Evolutionary conservation across 2,329 filamentous ascomycete species (phyloP).

Genomic region (Neocatenulostroma microsporum): DNA sequence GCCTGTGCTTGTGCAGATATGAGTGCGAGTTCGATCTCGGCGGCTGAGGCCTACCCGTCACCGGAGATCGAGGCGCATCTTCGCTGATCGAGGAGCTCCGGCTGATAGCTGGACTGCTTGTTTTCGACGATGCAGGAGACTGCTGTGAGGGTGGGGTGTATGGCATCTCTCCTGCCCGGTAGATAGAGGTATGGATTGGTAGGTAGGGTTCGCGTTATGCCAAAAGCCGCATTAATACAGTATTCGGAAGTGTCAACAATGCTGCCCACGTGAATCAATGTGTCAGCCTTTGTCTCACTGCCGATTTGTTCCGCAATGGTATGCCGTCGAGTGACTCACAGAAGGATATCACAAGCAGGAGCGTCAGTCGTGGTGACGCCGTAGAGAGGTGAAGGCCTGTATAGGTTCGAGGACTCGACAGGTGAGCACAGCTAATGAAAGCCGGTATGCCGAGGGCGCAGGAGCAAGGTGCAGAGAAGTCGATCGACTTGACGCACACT

Average conservation of each 20-base stretch:
- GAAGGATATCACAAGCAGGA: conserved; percentile 24
- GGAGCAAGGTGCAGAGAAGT: conserved; percentile 12
- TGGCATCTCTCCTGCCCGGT: conserved; percentile 59
- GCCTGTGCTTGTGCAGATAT: conserved; percentile 55
- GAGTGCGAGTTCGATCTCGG: conserved; percentile 53
- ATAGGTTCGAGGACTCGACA: conserved; percentile 19
- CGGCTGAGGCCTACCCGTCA: conserved; percentile 38
- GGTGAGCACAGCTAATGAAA: conserved; percentile 33
- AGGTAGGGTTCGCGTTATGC: conserved; percentile 25
- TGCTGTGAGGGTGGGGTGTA: conserved; percentile 72
- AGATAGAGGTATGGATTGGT: background rate
- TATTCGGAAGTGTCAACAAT: conserved; percentile 17
- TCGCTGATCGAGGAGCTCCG: conserved; percentile 45
- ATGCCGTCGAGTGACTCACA: conserved; percentile 20
- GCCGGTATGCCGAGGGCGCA: conserved; percentile 17
- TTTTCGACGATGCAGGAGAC: conserved; percentile 51
- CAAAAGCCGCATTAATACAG: conserved; percentile 38
- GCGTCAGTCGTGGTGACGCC: conserved; percentile 12
- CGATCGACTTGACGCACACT: conserved; percentile 11
- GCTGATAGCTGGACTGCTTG: conserved; percentile 43
- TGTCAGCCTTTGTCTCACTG: conserved; percentile 5
- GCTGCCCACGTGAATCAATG: conserved; percentile 8
- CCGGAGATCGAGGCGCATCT: conserved; percentile 28
- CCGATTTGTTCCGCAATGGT: conserved; percentile 3
- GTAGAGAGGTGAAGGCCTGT: conserved; percentile 8